Percentiles rank a stretch among this genome's conserved stretches.
phyloP scores from a whole-genome alignment of 768 basidiomycete species.

The Chalciporus pseudorubinellus region DNA sequence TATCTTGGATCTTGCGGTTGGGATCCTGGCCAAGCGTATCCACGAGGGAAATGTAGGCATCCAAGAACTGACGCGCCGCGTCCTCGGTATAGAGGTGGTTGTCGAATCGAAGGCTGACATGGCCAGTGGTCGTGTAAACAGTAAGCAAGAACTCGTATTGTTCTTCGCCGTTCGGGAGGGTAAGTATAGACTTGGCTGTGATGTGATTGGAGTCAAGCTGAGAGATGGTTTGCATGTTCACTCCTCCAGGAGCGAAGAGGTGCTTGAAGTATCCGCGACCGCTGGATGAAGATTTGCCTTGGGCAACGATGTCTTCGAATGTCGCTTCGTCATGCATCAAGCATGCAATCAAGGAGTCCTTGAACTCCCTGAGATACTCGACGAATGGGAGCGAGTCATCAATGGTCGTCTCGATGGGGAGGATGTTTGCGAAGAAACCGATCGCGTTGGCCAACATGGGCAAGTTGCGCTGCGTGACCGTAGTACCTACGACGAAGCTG shows the following conservation, averaged over 20 bases:
- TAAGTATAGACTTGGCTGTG: slow-evolving; percentile 13
- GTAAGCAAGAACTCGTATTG: slow-evolving; percentile 24
- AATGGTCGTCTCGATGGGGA: slow-evolving; percentile 29
- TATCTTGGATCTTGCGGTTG: slow-evolving; percentile 15
- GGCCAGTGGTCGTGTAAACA: slow-evolving; percentile 24
- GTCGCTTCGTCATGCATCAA: slow-evolving; percentile 29
- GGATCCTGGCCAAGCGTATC: slow-evolving; percentile 20
- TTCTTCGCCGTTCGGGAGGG: slow-evolving; percentile 30
- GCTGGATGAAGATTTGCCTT: slow-evolving; percentile 23
- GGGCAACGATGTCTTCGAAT: slow-evolving; percentile 29
- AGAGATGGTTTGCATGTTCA: slow-evolving; percentile 27
- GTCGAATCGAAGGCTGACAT: slow-evolving; percentile 27
- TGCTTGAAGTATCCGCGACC: slow-evolving; percentile 33
- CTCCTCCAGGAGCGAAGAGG: slow-evolving; percentile 29
- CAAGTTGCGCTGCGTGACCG: slow-evolving; percentile 31
- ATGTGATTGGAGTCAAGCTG: slow-evolving; percentile 19
- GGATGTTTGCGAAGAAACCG: slow-evolving; percentile 32
- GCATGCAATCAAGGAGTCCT: slow-evolving; percentile 19
- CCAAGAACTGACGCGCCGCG: slow-evolving; percentile 29
- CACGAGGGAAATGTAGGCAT: slow-evolving; percentile 29
- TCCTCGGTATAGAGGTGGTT: slow-evolving; percentile 29
- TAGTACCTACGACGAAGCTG: slow-evolving; percentile 29
- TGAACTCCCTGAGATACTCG: slow-evolving; percentile 25
- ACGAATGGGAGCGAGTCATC: slow-evolving; percentile 24
- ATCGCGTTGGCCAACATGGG: slow-evolving; percentile 26